Conservation (phyloP, 352 stramenopile genomes). For the Pythium phragmitis region DNA sequence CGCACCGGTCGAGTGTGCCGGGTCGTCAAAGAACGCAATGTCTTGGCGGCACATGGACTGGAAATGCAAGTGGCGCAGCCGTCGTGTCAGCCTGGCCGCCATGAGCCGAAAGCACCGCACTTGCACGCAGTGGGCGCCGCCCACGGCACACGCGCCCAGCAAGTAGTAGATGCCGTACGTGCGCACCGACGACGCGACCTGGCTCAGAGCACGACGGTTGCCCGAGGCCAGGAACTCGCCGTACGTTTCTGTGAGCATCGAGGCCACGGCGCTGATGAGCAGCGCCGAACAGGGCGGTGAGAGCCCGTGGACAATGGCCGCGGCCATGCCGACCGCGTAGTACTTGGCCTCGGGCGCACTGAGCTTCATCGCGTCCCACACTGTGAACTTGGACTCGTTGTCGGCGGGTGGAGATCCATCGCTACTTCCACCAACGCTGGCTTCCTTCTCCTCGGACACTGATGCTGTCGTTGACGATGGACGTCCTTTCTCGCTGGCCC, state of each 20-base stretch:
- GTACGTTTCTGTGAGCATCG: conserved; percentile 31
- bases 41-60: conserved; percentile 43
- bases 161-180: conserved; percentile 41
- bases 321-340: conserved; percentile 10
- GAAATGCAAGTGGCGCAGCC: conserved; percentile 52
- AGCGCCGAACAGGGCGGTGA: conserved; percentile 27
- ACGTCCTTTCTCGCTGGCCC: neutral
- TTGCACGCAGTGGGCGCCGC: conserved; percentile 25
- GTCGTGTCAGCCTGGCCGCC: conserved; percentile 45
- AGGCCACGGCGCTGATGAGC: conserved; percentile 26
- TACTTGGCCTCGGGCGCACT: conserved; percentile 27
- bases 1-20: conserved; percentile 34
- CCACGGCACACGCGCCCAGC: conserved; percentile 31
- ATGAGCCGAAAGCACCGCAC: conserved; percentile 49
- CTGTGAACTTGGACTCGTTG: conserved; percentile 4
- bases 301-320: conserved; percentile 6
- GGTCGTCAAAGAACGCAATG: conserved; percentile 50
- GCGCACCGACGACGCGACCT: conserved; percentile 29
- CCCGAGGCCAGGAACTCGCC: conserved; percentile 22
- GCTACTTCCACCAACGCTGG: too few relatives aligned
- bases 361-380: conserved; percentile 29
- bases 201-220: conserved; percentile 25
- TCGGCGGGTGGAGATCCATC: too few relatives aligned
- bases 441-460: neutral
- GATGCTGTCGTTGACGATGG: too few relatives aligned